These are phyloP conservation scores for Diatrype stigma DNA, from an alignment of 2,329 filamentous ascomycete species.

Conservation along the genomic window DNA sequence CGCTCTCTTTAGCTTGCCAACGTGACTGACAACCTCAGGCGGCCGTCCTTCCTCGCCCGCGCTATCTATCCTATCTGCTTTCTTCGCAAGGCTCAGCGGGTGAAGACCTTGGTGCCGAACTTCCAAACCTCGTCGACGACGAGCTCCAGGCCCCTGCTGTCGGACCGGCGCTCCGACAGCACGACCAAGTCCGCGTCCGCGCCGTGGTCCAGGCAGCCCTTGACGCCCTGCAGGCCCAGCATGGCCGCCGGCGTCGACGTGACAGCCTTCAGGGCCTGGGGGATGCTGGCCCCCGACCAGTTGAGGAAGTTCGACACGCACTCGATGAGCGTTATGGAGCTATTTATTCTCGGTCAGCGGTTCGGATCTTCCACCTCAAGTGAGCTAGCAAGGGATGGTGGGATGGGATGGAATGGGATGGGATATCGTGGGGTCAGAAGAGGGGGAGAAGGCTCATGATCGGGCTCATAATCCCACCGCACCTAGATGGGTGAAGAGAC, in stretches of 20 bases:
- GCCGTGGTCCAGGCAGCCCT: slow-evolving; percentile 61
- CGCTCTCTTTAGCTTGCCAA: too few relatives aligned
- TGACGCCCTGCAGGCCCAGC: slow-evolving; percentile 62
- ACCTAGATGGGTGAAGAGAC: neutral
- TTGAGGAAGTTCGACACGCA: slow-evolving; percentile 78
- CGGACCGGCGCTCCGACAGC: slow-evolving; percentile 50
- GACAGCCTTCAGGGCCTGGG: slow-evolving; percentile 66
- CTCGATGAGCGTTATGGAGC: slow-evolving; percentile 70
- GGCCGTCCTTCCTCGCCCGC: neutral
- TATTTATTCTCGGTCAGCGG: too few relatives aligned
- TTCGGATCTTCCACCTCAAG: too few relatives aligned
- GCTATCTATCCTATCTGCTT: neutral
- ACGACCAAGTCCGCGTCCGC: slow-evolving; percentile 69
- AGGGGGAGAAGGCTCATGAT: neutral
- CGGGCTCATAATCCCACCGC: too few relatives aligned
- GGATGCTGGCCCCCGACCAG: slow-evolving; percentile 66
- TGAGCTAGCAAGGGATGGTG: too few relatives aligned
- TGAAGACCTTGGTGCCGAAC: slow-evolving; percentile 57
- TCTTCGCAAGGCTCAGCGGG: slow-evolving; percentile 6
- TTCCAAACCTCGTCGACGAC: slow-evolving; percentile 77
- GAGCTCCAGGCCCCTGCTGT: slow-evolving; percentile 45
- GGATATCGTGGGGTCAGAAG: slow-evolving; percentile 5
- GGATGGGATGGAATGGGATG: too few relatives aligned
- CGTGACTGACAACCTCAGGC: too few relatives aligned
- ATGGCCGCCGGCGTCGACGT: slow-evolving; percentile 74